Evolutionary conservation across 2,329 filamentous ascomycete genomes (phyloP).

Genomic region (Lasiodiplodia citricola): DNA sequence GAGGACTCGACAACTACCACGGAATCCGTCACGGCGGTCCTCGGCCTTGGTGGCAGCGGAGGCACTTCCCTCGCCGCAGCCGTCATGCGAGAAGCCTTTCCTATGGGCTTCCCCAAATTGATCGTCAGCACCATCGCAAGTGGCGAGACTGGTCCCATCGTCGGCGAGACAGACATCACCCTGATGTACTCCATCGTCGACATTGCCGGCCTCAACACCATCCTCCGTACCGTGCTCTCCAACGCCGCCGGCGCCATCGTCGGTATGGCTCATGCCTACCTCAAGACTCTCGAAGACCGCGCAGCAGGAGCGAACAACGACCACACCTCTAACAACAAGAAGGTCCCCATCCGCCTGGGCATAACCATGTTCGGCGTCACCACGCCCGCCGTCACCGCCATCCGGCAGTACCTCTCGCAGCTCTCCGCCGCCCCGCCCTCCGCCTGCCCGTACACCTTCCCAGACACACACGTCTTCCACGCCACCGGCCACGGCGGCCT

Average conservation of each 20-base stretch:
- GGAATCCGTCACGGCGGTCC: slow-evolving; percentile 58
- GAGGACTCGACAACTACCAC: neutral
- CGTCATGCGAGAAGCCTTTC: slow-evolving; percentile 65
- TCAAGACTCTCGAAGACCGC: slow-evolving; percentile 27
- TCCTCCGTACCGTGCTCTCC: slow-evolving; percentile 62
- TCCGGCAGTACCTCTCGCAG: slow-evolving; percentile 59
- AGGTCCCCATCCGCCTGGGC: slow-evolving; percentile 58
- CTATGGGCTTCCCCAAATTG: slow-evolving; percentile 71
- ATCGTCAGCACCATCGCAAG: slow-evolving; percentile 74
- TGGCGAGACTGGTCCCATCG: slow-evolving; percentile 67
- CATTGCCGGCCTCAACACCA: slow-evolving; percentile 67
- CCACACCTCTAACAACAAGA: slow-evolving; percentile 33
- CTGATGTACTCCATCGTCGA: slow-evolving; percentile 76
- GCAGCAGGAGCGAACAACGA: neutral
- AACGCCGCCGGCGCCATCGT: slow-evolving; percentile 68
- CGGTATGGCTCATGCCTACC: slow-evolving; percentile 61
- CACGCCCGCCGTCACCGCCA: slow-evolving; percentile 65
- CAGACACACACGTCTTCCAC: slow-evolving; percentile 70
- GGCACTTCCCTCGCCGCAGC: slow-evolving; percentile 66
- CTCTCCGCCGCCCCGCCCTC: neutral
- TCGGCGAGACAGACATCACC: slow-evolving; percentile 71
- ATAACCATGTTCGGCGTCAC: slow-evolving; percentile 80
- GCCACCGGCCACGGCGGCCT: slow-evolving; percentile 71
- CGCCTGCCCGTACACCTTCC: slow-evolving; percentile 42
- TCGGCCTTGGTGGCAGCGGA: slow-evolving; percentile 67